These are phyloP conservation scores for Pseudocercospora musae DNA, from an alignment of 2,329 filamentous ascomycete species.

Conservation along the genomic window DNA sequence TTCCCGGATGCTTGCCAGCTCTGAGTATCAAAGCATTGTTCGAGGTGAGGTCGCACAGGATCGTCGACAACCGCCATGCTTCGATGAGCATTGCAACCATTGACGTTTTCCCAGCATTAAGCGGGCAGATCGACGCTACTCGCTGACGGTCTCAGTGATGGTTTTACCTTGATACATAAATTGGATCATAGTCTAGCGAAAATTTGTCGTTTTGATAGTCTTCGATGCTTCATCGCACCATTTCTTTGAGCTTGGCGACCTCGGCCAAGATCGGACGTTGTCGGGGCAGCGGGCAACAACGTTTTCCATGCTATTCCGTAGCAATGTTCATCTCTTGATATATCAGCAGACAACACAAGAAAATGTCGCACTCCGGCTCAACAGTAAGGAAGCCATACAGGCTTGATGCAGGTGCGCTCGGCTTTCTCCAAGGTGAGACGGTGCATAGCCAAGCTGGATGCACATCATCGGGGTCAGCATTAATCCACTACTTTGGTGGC, in stretches of 20 bases:
- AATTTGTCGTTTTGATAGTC: neutral
- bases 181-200: neutral
- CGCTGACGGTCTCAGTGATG: no score
- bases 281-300: neutral
- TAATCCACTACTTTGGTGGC: constrained; percentile 54
- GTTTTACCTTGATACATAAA: neutral
- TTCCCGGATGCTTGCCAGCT: no score
- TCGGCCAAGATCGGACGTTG: neutral
- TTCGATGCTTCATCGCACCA: no score
- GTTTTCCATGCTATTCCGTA: neutral
- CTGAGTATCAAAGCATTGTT: no score
- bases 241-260: neutral
- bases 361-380: neutral
- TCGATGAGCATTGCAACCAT: no score
- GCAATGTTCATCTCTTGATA: neutral
- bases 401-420: constrained; percentile 43
- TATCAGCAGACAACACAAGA: neutral
- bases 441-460: constrained; percentile 31
- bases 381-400: constrained; percentile 25
- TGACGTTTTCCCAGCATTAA: no score
- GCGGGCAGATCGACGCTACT: no score
- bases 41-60: no score
- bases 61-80: no score
- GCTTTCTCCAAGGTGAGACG: constrained; percentile 50
- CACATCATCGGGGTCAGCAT: constrained; percentile 18